These are phyloP conservation scores for Orbilia brochopaga DNA, from an alignment of 2,329 filamentous ascomycete genomes.

Conservation along the genomic window DNA sequence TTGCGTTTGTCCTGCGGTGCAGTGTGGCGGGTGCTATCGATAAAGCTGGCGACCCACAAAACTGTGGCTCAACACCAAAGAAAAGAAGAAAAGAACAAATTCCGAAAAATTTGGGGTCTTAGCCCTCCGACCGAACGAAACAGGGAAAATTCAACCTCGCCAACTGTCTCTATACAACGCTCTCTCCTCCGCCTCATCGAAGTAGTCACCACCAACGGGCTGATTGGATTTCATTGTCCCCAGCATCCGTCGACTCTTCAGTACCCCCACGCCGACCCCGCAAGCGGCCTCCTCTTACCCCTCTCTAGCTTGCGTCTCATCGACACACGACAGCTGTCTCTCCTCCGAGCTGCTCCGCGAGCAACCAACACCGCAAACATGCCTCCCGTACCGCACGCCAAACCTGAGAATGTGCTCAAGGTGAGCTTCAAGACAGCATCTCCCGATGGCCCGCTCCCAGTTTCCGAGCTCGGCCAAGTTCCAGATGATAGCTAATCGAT, in stretches of 20 bases:
- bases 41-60: neutral
- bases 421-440: slow-evolving; percentile 57
- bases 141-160: slow-evolving; percentile 43
- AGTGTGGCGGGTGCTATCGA: slow-evolving; percentile 24
- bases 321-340: slow-evolving; percentile 20
- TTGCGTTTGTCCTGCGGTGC: neutral
- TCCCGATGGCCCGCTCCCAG: neutral
- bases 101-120: slow-evolving; percentile 45
- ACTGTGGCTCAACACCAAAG: slow-evolving; percentile 16
- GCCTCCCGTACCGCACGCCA: slow-evolving; percentile 96
- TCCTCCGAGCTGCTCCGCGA: slow-evolving; percentile 28
- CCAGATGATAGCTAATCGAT: slow-evolving; percentile 40
- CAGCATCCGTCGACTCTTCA: slow-evolving; percentile 49
- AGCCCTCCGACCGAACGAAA: slow-evolving; percentile 41
- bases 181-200: slow-evolving; percentile 24
- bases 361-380: slow-evolving; percentile 61
- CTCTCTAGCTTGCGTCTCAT: slow-evolving; percentile 35
- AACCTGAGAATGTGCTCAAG: slow-evolving; percentile 98
- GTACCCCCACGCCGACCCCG: slow-evolving; percentile 12
- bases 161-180: slow-evolving; percentile 21
- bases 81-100: neutral
- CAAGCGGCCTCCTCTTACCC: slow-evolving; percentile 27
- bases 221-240: slow-evolving; percentile 44
- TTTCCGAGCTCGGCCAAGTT: slow-evolving; percentile 15
- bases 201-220: slow-evolving; percentile 48